A percentile compares a stretch with the other conserved stretches of the same genome.
These are phyloP conservation scores for Lentinula edodes DNA, from an alignment of 768 basidiomycete species.

Conservation along the genomic window DNA sequence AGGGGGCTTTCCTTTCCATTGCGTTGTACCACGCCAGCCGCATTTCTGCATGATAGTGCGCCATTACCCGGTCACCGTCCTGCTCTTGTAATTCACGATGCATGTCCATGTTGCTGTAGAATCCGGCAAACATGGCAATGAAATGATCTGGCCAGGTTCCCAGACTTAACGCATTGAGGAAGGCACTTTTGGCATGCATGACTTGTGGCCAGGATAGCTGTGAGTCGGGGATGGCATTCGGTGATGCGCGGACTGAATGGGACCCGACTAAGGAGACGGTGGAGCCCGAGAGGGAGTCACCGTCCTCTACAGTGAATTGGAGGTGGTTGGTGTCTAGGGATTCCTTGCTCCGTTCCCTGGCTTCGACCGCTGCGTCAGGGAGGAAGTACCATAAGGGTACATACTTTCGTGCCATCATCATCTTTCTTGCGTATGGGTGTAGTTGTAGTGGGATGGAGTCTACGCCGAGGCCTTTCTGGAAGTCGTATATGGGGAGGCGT, in stretches of 20 bases:
- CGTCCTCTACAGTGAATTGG: neutral
- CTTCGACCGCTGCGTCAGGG: neutral
- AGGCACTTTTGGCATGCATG: neutral
- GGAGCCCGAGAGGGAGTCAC: neutral
- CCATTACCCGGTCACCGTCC: neutral
- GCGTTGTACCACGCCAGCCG: neutral
- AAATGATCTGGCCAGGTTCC: neutral
- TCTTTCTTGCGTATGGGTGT: neutral
- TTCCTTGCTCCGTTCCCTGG: neutral
- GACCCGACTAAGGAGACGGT: neutral
- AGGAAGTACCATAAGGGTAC: conserved; percentile 3
- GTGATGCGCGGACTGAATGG: neutral
- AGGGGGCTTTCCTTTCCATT: neutral
- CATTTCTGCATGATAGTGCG: neutral
- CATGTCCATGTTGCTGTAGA: conserved; percentile 8
- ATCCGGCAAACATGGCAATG: conserved; percentile 3
- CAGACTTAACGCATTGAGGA: neutral
- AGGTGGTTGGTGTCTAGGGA: neutral
- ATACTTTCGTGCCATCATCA: neutral
- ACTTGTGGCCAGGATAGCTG: conserved; percentile 5
- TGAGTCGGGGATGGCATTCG: neutral
- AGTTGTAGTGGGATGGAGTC: neutral
- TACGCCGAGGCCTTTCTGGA: neutral
- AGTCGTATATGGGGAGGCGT: neutral
- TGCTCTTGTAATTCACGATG: neutral